Evolutionary conservation across 768 basidiomycete species (phyloP), one percentile per base, ranked within the genome.

Genomic region (Clavulina sp.): DNA sequence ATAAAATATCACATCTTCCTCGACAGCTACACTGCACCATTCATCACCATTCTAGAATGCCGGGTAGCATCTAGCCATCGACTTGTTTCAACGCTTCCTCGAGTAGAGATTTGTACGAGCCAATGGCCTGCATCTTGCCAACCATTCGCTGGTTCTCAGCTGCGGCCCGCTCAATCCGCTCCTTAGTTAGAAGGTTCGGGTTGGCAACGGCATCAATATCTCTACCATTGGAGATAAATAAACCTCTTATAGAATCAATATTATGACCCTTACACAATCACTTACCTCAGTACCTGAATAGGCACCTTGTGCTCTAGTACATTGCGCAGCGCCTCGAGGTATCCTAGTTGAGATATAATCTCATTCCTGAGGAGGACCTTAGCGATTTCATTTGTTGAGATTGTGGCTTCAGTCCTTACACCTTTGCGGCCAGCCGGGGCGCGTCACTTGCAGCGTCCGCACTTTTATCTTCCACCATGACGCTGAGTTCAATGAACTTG

Each of bases 61-160:
- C n/a, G n/a, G n/a, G n/a, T n/a, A n/a, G n/a, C n/a, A n/a, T n/a
- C n/a, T n/a, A n/a, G n/a, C n/a, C n/a, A n/a, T n/a, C n/a, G n/a
- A n/a, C n/a, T n/a, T n/a, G n/a, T n/a, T n/a, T n/a, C n/a, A n/a
- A n/a, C n/a, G n/a, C n/a, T n/a, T n/a, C n/a, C n/a, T n/a, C n/a
- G n/a, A n/a, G n/a, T n/a, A n/a, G n/a, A n/a, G n/a, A n/a, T n/a
- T n/a, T n/a, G n/a, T n/a, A n/a, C n/a, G n/a, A n/a, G n/a, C n/a
- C 73, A 26, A 89, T 73, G 1, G 84, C 86, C 41, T 73, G 71
- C 34, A 89, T 83, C 61, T 88, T 87, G 28, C 83, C 85, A 60
- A 88, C 85, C 81, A 86, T 84, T 57, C 86, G 88, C 60, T 87
- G 86, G 61, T 89, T 89, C 66, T 89, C 87, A 2, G 83, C 82